A percentile compares a stretch with the other conserved stretches of the same genome.
Conservation (phyloP, 768 basidiomycete genomes). For the Mycena rebaudengoi region DNA sequence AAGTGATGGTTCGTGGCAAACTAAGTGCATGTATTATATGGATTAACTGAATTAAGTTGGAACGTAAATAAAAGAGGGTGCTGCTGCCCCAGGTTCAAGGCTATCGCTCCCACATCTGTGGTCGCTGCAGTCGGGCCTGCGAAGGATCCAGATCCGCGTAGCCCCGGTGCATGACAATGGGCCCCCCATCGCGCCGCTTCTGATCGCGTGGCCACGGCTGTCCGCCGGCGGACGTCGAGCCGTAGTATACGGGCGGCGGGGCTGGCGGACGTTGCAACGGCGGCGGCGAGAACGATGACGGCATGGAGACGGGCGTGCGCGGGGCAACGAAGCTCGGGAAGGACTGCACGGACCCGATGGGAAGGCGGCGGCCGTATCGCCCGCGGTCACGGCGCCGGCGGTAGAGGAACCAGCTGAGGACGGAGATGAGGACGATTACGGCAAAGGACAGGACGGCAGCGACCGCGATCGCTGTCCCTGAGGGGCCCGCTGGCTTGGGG, state of each 20-base stretch:
- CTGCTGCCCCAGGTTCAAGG: no score
- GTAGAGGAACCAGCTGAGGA: constrained; percentile 11
- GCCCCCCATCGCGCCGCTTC: not conserved
- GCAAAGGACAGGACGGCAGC: constrained; percentile 9
- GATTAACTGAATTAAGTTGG: no score
- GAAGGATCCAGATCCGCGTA: constrained; percentile 20
- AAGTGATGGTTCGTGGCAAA: no score
- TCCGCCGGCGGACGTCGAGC: no score
- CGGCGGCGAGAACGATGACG: not conserved
- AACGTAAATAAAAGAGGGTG: no score
- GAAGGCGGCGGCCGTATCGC: constrained; percentile 20
- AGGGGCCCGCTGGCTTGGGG: not conserved
- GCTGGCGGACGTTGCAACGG: not conserved
- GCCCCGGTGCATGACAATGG: constrained; percentile 5
- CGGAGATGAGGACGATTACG: constrained; percentile 1
- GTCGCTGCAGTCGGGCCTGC: constrained; percentile 7
- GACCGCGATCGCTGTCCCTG: constrained; percentile 15
- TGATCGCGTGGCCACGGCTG: constrained; percentile 5
- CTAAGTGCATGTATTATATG: no score
- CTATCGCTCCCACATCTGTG: constrained; percentile 20
- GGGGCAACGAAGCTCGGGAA: constrained; percentile 13
- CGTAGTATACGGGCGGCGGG: constrained; percentile 4
- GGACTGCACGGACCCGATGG: constrained; percentile 17
- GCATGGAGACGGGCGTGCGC: not conserved
- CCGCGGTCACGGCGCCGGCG: constrained; percentile 21